phyloP scores from a whole-genome alignment of 768 basidiomycete genomes.

The Suillus spraguei region DNA sequence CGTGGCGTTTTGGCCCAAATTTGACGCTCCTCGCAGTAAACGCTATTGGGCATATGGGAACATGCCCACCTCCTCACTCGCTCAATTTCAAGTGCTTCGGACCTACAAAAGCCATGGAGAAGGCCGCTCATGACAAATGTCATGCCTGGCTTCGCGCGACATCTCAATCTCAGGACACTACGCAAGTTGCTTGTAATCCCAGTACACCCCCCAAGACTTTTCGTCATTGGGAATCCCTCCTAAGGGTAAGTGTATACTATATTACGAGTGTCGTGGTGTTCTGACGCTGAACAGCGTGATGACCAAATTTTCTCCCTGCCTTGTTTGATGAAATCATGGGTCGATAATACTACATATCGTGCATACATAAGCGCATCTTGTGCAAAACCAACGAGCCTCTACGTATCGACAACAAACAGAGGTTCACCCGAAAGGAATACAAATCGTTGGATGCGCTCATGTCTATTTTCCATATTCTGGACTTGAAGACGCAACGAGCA shows the following conservation, averaged over 20 bases:
- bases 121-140: background rate
- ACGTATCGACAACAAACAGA: background rate
- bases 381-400: background rate
- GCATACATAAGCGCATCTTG: background rate
- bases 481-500: conserved; percentile 2
- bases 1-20: too few relatives aligned
- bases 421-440: background rate
- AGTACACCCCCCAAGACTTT: background rate
- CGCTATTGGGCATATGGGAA: too few relatives aligned
- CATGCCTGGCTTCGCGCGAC: background rate
- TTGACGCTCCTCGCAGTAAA: too few relatives aligned
- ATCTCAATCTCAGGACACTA: background rate
- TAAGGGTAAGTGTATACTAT: background rate
- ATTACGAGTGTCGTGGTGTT: background rate
- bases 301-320: background rate
- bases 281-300: background rate
- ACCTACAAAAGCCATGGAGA: background rate
- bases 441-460: background rate
- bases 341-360: background rate
- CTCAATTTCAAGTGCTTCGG: background rate
- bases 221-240: background rate
- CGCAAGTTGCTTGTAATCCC: background rate
- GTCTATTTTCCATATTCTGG: background rate
- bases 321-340: background rate
- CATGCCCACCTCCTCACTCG: too few relatives aligned